Evolutionary conservation across 1,284 basidiomycete genomes (phyloP), one percentile per base, ranked within the genome.

Genomic region (Peniophora sp.): DNA sequence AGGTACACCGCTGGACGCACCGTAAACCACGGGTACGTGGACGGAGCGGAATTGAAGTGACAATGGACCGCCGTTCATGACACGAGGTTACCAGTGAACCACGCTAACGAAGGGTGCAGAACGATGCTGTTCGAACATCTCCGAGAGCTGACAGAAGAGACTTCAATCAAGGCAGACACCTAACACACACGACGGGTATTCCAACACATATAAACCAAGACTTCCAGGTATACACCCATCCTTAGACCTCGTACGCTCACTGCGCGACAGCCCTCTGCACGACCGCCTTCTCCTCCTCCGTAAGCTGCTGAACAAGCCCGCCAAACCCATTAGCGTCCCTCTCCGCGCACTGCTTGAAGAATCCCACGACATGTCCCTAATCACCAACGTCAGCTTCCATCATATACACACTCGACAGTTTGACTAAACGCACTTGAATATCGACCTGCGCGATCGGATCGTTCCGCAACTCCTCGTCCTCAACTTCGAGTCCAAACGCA

Each of bases 361-460:
- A 91, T 1, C 72, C 63, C 10, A 82, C 55, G 23, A 92, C 67
- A 61, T 90, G 83, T 2, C 72, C 74, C 89, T 92, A 55, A 35
- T 44, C 34, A 38, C 24, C 20, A 39, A 45, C 23, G 45, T 39
- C 11, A 34, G 27, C 25, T 41, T 43, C 47, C 17, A 16, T 17
- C 11, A 47, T 24, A 39, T 59, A 22, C 24, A 3, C 32, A 19
- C 3, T 12, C 8, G 19, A 17, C 20, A 16, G n/a, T 20, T 20
- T 2, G 16, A 25, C 27, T 43, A 46, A 25, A 69, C 81, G 57
- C 54, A 92, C 92, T 69, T 83, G 83, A 71, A 97, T 82, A 60
- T 97, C 90, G 65, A 98, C 86, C 59, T 85, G 83, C 38, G 89
- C 92, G 50, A 96, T 77, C 1, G 91, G 85, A 67, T 98, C 95